These are phyloP conservation scores for Yarrowia deformans DNA, from an alignment of 805 yeast genomes.

Conservation along the genomic window DNA sequence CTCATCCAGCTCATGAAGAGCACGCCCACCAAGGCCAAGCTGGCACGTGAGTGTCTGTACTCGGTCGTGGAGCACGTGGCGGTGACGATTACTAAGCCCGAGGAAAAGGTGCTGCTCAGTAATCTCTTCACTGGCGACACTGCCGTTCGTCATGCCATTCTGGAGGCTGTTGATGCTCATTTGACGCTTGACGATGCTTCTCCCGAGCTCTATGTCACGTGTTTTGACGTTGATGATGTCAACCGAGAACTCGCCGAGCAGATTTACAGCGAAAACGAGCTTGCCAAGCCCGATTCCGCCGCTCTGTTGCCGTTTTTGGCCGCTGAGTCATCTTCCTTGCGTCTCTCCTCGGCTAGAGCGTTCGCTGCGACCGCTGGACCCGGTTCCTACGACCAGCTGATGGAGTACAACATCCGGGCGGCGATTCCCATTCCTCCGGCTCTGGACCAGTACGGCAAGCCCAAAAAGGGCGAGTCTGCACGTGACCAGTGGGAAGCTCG, in stretches of 20 bases:
- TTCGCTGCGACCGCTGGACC: conserved; percentile 63
- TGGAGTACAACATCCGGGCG: conserved; percentile 64
- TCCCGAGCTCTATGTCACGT: conserved; percentile 78
- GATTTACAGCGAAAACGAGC: conserved; percentile 81
- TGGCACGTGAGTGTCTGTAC: conserved; percentile 82
- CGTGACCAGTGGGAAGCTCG: conserved; percentile 86
- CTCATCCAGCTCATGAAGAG: conserved; percentile 68
- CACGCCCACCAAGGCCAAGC: conserved; percentile 77
- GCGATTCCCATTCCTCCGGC: conserved; percentile 78
- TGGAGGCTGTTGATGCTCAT: conserved; percentile 88
- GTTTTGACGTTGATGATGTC: conserved; percentile 72
- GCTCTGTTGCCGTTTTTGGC: conserved; percentile 61
- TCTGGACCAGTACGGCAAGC: conserved; percentile 75
- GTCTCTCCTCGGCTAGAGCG: conserved; percentile 76
- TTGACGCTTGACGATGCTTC: conserved; percentile 57
- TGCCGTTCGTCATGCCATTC: conserved; percentile 77
- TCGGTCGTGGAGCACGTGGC: conserved; percentile 80
- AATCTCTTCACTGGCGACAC: conserved; percentile 65
- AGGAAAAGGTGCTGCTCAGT: conserved; percentile 64
- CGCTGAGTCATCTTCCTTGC: conserved; percentile 66
- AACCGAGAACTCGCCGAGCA: conserved; percentile 73
- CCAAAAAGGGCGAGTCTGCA: conserved; percentile 67
- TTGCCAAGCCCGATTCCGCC: conserved; percentile 58
- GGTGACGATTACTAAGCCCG: conserved; percentile 62
- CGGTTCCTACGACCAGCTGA: conserved; percentile 53